Evolutionary conservation across 2,329 filamentous ascomycete genomes (phyloP).

Genomic region (Stenocarpella maydis): DNA sequence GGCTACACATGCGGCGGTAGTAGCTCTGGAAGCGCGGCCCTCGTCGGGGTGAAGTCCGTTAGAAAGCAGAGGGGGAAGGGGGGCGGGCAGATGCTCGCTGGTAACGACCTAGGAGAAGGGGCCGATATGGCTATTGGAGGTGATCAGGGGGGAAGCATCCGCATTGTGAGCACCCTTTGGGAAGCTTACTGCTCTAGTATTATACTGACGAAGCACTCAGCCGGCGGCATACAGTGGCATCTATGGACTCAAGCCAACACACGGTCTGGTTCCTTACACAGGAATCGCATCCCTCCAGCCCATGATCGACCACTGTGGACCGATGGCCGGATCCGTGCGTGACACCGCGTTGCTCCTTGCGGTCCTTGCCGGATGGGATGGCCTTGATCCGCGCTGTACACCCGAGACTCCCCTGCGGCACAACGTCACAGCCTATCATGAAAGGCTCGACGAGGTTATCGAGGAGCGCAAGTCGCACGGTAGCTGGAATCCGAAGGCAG

Average conservation of each 20-base stretch:
- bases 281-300: constrained; percentile 52
- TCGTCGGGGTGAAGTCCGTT: constrained; percentile 40
- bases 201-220: background rate
- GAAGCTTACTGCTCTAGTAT: background rate
- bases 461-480: constrained; percentile 35
- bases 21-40: constrained; percentile 47
- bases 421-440: constrained; percentile 45
- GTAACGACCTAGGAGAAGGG: constrained; percentile 39
- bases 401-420: constrained; percentile 48
- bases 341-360: constrained; percentile 52
- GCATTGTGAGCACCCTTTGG: constrained; percentile 38
- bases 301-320: constrained; percentile 54
- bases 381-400: constrained; percentile 54
- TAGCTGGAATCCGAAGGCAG: constrained; percentile 38
- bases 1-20: constrained; percentile 37
- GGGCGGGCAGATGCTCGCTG: constrained; percentile 16
- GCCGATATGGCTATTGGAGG: constrained; percentile 48
- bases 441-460: constrained; percentile 40
- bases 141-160: constrained; percentile 50
- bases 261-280: constrained; percentile 59
- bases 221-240: constrained; percentile 51
- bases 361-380: constrained; percentile 56
- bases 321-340: constrained; percentile 52
- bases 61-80: constrained; percentile 32
- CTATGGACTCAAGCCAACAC: constrained; percentile 57